A percentile compares a stretch with the other conserved stretches of the same genome.
Conservation (phyloP, 805 yeast genomes). For the Pichia cabralensis region DNA sequence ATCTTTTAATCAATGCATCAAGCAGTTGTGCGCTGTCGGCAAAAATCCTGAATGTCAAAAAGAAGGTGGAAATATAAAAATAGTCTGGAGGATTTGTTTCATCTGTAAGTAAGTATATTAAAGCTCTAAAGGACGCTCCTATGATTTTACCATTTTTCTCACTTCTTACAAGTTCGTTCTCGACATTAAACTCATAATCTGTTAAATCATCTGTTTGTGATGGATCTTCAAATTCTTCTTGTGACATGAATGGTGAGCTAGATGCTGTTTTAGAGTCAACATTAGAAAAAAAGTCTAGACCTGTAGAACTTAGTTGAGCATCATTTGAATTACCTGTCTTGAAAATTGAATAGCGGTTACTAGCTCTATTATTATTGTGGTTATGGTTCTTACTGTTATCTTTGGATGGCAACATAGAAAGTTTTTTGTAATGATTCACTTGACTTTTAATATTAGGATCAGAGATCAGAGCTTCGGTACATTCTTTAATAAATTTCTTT, state of each 20-base stretch:
- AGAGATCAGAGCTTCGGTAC: constrained; percentile 52
- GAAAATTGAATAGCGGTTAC: constrained; percentile 39
- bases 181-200: constrained; percentile 14
- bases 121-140: constrained; percentile 65
- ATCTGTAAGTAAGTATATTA: constrained; percentile 57
- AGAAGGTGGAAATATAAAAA: constrained; percentile 62
- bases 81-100: constrained; percentile 55
- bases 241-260: constrained; percentile 21
- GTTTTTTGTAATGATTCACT: constrained; percentile 11
- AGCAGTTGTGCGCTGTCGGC: constrained; percentile 57
- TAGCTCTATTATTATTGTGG: constrained; percentile 4
- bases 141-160: constrained; percentile 42
- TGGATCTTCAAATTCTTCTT: constrained; percentile 16
- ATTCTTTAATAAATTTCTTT: constrained; percentile 46
- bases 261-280: constrained; percentile 15
- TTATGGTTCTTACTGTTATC: no score
- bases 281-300: constrained; percentile 31
- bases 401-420: constrained; percentile 4
- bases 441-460: constrained; percentile 25
- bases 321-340: constrained; percentile 42
- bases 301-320: constrained; percentile 37
- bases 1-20: constrained; percentile 56
- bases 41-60: constrained; percentile 67
- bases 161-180: constrained; percentile 37
- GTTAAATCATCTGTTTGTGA: constrained; percentile 1